Evolutionary conservation across 2,329 filamentous ascomycete genomes (phyloP).

Genomic region (Cercospora citrullina): DNA sequence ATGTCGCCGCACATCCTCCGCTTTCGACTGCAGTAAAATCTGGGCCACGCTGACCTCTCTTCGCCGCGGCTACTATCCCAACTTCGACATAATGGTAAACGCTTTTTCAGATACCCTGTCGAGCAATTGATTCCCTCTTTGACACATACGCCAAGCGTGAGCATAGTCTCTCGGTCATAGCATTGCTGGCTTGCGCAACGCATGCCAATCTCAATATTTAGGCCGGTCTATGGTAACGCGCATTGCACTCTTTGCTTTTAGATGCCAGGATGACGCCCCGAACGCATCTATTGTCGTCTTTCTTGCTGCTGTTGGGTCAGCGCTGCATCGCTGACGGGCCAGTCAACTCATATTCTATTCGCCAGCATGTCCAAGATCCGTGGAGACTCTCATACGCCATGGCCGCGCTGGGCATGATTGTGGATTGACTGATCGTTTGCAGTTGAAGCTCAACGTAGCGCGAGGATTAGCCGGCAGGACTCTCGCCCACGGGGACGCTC

Average conservation of each 20-base stretch:
- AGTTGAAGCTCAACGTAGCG: background rate
- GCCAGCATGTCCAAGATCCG: background rate
- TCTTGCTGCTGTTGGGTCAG: background rate
- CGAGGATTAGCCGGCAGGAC: background rate
- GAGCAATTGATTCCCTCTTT: background rate
- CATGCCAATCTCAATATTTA: background rate
- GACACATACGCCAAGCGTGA: background rate
- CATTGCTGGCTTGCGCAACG: background rate
- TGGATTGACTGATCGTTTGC: background rate
- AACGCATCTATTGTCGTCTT: background rate
- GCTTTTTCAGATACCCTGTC: background rate
- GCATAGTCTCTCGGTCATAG: background rate
- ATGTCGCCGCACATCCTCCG: background rate
- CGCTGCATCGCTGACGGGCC: background rate
- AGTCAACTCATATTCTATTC: background rate
- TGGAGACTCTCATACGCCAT: background rate
- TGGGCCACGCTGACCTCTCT: background rate
- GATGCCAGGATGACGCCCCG: background rate
- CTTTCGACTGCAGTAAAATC: background rate
- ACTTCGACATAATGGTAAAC: background rate
- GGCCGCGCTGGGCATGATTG: background rate
- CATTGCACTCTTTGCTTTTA: background rate
- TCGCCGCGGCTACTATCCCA: background rate
- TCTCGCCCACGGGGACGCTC: constrained; percentile 12
- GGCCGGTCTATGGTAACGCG: background rate